Evolutionary conservation across 768 basidiomycete genomes (phyloP).

Genomic region (Asterophora lycoperdoides): DNA sequence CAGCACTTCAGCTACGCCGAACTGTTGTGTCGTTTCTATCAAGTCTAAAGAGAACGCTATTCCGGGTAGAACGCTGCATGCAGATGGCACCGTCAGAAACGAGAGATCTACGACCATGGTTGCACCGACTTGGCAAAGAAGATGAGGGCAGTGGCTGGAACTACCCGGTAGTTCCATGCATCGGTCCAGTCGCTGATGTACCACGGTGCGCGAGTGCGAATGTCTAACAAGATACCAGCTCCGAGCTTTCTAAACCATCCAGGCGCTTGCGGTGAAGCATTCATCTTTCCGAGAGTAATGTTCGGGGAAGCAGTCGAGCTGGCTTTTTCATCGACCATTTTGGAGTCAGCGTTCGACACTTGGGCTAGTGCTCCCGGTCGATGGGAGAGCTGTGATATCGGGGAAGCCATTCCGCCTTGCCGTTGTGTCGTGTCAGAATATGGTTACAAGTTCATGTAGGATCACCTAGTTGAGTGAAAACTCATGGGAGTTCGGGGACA

Average conservation of each 20-base stretch:
- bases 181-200: constrained; percentile 88
- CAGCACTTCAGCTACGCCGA: constrained; percentile 86
- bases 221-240: constrained; percentile 65
- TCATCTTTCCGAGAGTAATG: constrained; percentile 9
- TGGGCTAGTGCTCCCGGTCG: neutral
- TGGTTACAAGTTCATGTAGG: neutral
- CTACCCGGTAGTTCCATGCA: constrained; percentile 87
- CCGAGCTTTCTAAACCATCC: constrained; percentile 36
- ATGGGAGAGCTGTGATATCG: neutral
- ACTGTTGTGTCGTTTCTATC: constrained; percentile 85
- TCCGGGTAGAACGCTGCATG: constrained; percentile 76
- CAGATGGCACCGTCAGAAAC: neutral
- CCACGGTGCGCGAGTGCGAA: constrained; percentile 69
- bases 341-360: neutral
- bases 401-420: neutral
- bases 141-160: constrained; percentile 82
- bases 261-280: constrained; percentile 7
- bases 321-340: neutral
- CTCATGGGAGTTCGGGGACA: neutral
- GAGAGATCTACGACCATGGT: neutral
- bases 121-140: constrained; percentile 74
- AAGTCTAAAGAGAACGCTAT: constrained; percentile 91
- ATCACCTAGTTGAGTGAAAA: neutral
- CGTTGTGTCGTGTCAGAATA: neutral
- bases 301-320: constrained; percentile 11